Evolutionary conservation across 148 eudicot genomes (phyloP), one percentile per base, ranked within the genome.

Genomic region (Nepenthes mirabilis): DNA sequence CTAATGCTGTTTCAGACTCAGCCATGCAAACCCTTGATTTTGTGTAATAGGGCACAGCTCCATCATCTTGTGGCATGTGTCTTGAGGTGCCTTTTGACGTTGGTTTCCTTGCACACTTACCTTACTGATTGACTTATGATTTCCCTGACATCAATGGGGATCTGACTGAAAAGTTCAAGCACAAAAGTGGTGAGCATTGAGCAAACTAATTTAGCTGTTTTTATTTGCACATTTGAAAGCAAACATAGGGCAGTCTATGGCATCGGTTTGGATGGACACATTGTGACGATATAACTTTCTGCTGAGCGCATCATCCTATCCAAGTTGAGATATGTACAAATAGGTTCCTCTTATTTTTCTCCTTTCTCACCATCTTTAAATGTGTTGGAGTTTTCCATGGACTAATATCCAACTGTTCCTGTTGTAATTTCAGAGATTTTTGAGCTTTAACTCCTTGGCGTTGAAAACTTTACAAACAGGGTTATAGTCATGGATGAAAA

Each of bases 121-220:
- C 95, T 45, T 65, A 83, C 72, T 93, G 96, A 96, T 47, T 88
- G 72, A 77, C 96, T 14, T 93, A 93, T 66, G 98, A 93, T 74
- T 93, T 86, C 76, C 98, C 96, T 11, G 66, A 34, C 78, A 11
- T 37, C 85, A 73, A 63, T 88, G 96, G 95, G 95, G 95, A 58
- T 79, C 95, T 52, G 87, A 83, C 77, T 93, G 96, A 96, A 88
- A 82, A 67, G 98, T 96, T 66, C 98, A 91, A 83, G 91, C 98
- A 57, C 98, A 91, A 67, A 88, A 88, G 69, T 91, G 98, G 98
- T 88, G 56, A 82, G 82, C 43, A 23, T 34, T 37, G 7, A 33
- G 13, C 6, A 13, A 2, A 36, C 23, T 23, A 23, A 55, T 48
- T 34, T 53, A 52, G 34, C 53, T 43, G 14, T 0, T 32, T 40